Conservation (phyloP, 1,139 yeast species). For the Trichomonascaceae sp. region DNA sequence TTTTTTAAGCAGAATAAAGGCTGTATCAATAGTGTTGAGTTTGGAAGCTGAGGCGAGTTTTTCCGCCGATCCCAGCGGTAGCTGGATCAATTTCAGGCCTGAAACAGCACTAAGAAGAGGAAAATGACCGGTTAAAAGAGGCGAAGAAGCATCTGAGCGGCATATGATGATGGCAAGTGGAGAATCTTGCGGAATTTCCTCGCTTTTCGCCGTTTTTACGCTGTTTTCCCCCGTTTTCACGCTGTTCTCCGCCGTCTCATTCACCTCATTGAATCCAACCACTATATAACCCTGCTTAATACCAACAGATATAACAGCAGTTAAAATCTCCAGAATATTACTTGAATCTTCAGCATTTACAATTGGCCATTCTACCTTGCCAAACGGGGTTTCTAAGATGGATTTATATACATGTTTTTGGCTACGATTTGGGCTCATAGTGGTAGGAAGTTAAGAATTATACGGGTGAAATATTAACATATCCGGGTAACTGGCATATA, state of each 20-base stretch:
- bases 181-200: background rate
- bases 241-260: constrained; percentile 4
- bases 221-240: background rate
- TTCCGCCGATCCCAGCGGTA: constrained; percentile 20
- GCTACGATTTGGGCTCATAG: background rate
- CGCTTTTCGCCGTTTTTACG: background rate
- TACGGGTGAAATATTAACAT: background rate
- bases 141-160: constrained; percentile 19
- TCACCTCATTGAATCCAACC: constrained; percentile 7
- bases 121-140: constrained; percentile 20
- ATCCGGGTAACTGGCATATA: background rate
- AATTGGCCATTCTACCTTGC: constrained; percentile 6
- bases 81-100: constrained; percentile 17
- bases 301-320: constrained; percentile 1
- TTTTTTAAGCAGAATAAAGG: background rate
- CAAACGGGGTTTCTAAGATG: constrained; percentile 6
- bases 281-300: background rate
- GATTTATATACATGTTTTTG: constrained; percentile 5
- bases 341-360: background rate
- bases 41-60: constrained; percentile 13
- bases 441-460: background rate
- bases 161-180: constrained; percentile 18
- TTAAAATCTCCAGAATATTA: background rate
- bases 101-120: constrained; percentile 21
- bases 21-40: background rate